Evolutionary conservation across 305 asterid species (phyloP), one percentile per base, ranked within the genome.

Genomic region (Fraxinus floribunda): DNA sequence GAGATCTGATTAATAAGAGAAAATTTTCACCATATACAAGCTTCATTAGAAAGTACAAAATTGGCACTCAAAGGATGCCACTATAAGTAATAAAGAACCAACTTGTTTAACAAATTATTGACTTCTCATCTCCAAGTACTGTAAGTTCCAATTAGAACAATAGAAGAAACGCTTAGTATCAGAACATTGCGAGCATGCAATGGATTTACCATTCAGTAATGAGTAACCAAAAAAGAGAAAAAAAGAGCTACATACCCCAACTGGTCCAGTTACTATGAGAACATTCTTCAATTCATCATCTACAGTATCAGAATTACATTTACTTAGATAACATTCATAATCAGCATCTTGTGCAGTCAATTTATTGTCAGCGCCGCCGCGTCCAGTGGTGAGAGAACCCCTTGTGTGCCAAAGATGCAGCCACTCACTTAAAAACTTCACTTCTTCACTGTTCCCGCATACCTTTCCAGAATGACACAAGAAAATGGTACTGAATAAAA

Each of bases 221-320:
- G 13, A 60, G 70, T 41, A 70, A 82, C 75, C 71, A 72, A 70
- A 75, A 79, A 79, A 32, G 78, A 39, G 16, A 80, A 78, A 76
- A 79, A 55, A 75, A 82, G 44, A 60, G 78, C 38, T 75, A 80
- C 60, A 68, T 92, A 95, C 99, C 99, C 99, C 99, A 92, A 94
- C 94, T 84, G 98, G 99, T 78, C 99, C 99, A 81, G 93, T 91
- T 84, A 93, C 90, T 79, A 96, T 87, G 84, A 97, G 97, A 82
- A 93, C 97, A 86, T 94, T 97, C 91, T 91, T 93, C 92, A 97
- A 90, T 86, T 94, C 95, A 55, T 77, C 91, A 71, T 91, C 89
- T 62, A 66, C 68, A 81, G 85, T 79, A 72, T 93, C 93, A 49
- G 90, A 85, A 81, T 89, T 94, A 82, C 87, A 85, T 80, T 88